Conservation (phyloP, 2,329 filamentous ascomycete species). For the Ambrosiella xylebori region DNA sequence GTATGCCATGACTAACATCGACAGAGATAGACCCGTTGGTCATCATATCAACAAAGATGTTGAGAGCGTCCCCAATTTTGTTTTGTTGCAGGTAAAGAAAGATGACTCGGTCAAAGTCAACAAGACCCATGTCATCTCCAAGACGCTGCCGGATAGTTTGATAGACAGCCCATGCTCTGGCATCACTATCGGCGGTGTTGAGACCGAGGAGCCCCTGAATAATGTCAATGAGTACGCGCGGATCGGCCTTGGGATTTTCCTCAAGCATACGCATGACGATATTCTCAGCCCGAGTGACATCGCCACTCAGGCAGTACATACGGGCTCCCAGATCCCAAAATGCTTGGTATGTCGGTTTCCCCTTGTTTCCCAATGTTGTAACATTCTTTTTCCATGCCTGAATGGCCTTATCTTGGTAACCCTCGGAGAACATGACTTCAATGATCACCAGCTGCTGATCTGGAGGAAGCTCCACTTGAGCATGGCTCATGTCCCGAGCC, state of each 20-base stretch:
- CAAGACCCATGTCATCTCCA: constrained; percentile 43
- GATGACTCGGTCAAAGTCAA: constrained; percentile 61
- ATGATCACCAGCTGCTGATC: constrained; percentile 49
- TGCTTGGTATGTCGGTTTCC: constrained; percentile 28
- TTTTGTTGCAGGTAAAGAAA: constrained; percentile 51
- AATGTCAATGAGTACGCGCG: constrained; percentile 47
- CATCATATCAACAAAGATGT: constrained; percentile 84
- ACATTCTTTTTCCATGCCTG: constrained; percentile 45
- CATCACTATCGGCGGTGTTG: constrained; percentile 24
- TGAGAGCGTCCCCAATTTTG: constrained; percentile 48
- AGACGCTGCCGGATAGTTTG: constrained; percentile 43
- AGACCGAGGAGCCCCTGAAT: constrained; percentile 47
- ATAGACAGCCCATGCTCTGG: constrained; percentile 52
- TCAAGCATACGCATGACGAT: constrained; percentile 37
- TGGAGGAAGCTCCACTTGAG: constrained; percentile 35
- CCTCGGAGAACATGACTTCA: constrained; percentile 48
- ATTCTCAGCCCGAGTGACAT: constrained; percentile 40
- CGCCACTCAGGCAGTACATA: constrained; percentile 41
- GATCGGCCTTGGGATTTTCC: constrained; percentile 25
- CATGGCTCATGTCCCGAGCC: constrained; percentile 46
- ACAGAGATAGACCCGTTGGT: constrained; percentile 38
- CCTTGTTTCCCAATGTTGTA: constrained; percentile 29
- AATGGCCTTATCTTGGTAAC: constrained; percentile 41
- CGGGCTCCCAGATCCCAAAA: constrained; percentile 50
- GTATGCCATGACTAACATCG: constrained; percentile 24